phyloP scores from a whole-genome alignment of 768 basidiomycete genomes.

The Lentinula guzmanii region DNA sequence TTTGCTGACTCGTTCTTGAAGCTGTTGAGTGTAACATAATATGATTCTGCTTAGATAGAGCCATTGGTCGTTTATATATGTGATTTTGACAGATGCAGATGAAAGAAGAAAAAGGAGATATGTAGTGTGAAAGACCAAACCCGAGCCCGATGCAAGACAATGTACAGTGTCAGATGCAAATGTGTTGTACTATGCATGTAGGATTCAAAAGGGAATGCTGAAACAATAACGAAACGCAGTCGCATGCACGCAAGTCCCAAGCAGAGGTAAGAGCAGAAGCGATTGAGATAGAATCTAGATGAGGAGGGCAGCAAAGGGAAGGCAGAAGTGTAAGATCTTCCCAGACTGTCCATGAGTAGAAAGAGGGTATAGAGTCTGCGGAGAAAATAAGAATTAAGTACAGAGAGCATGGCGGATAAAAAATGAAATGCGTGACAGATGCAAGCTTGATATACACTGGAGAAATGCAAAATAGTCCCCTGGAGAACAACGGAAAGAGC shows the following conservation, averaged over 20 bases:
- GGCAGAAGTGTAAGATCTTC: background rate
- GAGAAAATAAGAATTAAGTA: background rate
- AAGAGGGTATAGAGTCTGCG: background rate
- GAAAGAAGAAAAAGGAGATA: background rate
- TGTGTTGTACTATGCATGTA: background rate
- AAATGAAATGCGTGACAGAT: background rate
- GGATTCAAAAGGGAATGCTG: background rate
- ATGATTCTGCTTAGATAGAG: background rate
- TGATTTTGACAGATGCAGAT: background rate
- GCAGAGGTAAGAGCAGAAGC: background rate
- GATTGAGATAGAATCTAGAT: constrained; percentile 1
- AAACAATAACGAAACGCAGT: background rate
- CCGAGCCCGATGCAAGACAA: background rate
- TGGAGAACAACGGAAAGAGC: background rate
- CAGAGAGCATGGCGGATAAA: background rate
- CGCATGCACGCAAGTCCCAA: background rate
- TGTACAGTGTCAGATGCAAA: constrained; percentile 1
- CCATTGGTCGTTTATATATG: background rate
- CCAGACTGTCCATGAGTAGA: background rate
- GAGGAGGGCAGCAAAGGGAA: background rate
- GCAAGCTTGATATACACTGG: constrained; percentile 1
- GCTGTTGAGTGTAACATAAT: background rate
- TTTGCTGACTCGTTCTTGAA: background rate
- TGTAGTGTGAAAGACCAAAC: background rate
- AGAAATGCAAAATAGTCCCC: background rate